phyloP scores from a whole-genome alignment of 148 eudicot genomes.

The Vaccinium darrowii region DNA sequence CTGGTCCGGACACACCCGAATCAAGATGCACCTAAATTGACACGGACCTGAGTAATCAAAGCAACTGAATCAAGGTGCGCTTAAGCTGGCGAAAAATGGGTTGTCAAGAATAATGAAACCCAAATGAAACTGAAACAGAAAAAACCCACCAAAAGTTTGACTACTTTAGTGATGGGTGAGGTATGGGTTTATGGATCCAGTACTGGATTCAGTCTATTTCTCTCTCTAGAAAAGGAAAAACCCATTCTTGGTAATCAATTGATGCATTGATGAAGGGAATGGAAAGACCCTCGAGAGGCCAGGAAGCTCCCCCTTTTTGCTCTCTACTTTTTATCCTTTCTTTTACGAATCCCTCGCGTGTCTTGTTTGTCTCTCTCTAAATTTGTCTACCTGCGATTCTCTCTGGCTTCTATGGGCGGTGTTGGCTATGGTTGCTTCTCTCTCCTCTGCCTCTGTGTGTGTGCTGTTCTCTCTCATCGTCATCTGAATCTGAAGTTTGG shows the following conservation, averaged over 20 bases:
- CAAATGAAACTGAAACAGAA: not conserved
- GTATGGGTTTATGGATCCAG: constrained; percentile 9
- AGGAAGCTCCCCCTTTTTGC: constrained; percentile 5
- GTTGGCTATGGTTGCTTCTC: constrained; percentile 15
- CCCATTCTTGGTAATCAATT: not conserved
- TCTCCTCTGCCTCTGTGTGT: not conserved
- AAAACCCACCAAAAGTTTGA: not conserved
- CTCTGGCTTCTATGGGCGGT: not conserved
- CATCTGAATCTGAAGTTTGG: not conserved
- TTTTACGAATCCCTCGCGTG: not conserved
- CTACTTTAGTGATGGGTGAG: not conserved
- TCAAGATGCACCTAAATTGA: not conserved
- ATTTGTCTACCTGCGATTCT: not conserved
- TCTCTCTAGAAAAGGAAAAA: not conserved
- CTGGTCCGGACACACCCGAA: not conserved
- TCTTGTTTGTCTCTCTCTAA: not conserved
- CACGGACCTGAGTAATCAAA: not conserved
- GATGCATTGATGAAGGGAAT: not conserved
- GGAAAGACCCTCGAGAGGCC: constrained; percentile 8
- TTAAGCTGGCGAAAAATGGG: not conserved
- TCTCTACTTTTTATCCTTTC: not conserved
- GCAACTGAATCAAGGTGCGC: not conserved
- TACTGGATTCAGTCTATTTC: constrained; percentile 2
- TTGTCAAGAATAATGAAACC: not conserved
- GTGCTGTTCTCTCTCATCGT: not conserved